Conservation (phyloP, 352 stramenopile genomes). For the Phytophthora quininea region DNA sequence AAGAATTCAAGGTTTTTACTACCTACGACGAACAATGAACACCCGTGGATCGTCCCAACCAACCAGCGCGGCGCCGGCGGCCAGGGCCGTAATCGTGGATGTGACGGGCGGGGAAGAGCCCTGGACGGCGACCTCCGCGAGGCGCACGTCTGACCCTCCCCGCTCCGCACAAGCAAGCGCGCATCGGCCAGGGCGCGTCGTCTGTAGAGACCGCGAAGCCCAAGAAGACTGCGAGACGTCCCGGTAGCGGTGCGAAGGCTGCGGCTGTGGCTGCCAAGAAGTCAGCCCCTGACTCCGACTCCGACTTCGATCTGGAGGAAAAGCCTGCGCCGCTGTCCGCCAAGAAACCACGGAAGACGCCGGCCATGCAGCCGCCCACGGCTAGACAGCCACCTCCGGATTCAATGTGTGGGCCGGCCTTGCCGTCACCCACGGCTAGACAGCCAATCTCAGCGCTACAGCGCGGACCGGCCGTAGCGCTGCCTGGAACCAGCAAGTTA, state of each 20-base stretch:
- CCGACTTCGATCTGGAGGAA: neutral
- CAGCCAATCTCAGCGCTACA: neutral
- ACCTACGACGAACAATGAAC: too few relatives aligned
- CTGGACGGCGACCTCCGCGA: conserved; percentile 7
- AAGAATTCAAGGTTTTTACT: too few relatives aligned
- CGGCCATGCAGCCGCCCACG: neutral
- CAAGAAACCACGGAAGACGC: conserved; percentile 6
- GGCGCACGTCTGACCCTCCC: conserved; percentile 2
- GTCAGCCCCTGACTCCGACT: too few relatives aligned
- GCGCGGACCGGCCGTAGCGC: neutral
- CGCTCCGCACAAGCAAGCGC: conserved; percentile 5
- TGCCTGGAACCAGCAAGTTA: too few relatives aligned
- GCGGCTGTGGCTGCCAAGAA: neutral
- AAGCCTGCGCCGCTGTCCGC: neutral
- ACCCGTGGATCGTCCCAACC: neutral
- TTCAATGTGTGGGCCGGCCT: neutral
- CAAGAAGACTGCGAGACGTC: conserved; percentile 6
- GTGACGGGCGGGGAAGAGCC: neutral
- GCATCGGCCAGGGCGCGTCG: neutral
- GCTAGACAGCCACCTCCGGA: neutral
- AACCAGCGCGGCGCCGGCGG: neutral
- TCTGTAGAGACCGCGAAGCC: neutral
- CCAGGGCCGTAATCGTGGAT: neutral
- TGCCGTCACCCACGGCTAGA: neutral
- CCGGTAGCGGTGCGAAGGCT: neutral